Conservation (phyloP, 1,139 yeast species). For the Saccharomyces pastorianus region DNA sequence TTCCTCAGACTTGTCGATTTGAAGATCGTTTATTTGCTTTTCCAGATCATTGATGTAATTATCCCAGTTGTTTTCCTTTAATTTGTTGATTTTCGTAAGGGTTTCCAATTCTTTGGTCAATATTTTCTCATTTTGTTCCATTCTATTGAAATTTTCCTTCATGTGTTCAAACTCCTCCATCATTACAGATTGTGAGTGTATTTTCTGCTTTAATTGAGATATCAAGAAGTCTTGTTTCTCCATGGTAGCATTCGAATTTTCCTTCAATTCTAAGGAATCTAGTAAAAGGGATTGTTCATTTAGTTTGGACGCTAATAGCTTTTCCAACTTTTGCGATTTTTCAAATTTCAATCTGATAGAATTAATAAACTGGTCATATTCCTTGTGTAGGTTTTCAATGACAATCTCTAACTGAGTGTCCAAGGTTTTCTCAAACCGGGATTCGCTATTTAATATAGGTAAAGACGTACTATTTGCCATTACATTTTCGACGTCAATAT, state of each 20-base stretch:
- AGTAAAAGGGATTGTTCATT: conserved; percentile 18
- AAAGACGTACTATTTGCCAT: background rate
- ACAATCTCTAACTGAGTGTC: conserved; percentile 24
- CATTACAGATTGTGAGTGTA: background rate
- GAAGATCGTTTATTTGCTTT: conserved; percentile 31
- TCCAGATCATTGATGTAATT: background rate
- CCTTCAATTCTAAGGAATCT: conserved; percentile 7
- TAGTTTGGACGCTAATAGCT: conserved; percentile 15
- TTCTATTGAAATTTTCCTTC: background rate
- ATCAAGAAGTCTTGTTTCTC: background rate
- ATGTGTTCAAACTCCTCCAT: background rate
- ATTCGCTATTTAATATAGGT: background rate
- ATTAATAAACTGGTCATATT: conserved; percentile 26
- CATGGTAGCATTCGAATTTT: background rate
- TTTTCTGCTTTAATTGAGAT: conserved; percentile 3
- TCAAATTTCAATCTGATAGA: conserved; percentile 20
- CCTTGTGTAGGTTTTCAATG: conserved; percentile 25
- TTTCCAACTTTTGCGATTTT: conserved; percentile 17
- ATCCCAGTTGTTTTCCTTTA: background rate
- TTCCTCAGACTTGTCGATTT: conserved; percentile 36
- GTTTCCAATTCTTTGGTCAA: conserved; percentile 1
- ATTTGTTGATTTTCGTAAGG: background rate
- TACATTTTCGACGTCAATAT: background rate
- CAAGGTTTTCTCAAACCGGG: conserved; percentile 6
- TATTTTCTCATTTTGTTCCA: background rate